Evolutionary conservation across 257 asterid species (phyloP).

Genomic region (Fraxinus americana): DNA sequence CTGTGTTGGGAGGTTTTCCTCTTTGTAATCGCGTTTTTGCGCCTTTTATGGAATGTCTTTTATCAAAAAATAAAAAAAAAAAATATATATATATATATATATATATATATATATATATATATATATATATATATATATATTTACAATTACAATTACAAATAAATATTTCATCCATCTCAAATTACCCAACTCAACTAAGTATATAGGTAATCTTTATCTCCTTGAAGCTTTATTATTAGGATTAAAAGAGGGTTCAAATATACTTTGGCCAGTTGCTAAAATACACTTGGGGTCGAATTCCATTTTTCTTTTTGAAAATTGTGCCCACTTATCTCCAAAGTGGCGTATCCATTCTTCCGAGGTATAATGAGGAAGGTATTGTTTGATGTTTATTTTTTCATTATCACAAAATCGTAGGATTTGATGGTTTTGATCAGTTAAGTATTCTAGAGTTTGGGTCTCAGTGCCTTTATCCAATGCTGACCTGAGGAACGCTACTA

Average conservation of each 20-base stretch:
- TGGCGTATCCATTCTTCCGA: conserved; percentile 65
- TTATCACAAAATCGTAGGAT: conserved; percentile 58
- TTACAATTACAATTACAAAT: too few species aligned
- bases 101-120: too few species aligned
- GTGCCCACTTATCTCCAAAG: conserved; percentile 62
- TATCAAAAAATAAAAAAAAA: too few species aligned
- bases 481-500: conserved; percentile 66
- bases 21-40: too few species aligned
- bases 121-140: too few species aligned
- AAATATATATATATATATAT: too few species aligned
- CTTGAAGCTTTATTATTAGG: conserved; percentile 35
- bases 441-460: conserved; percentile 48
- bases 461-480: conserved; percentile 59
- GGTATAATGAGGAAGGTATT: conserved; percentile 76
- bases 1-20: too few species aligned
- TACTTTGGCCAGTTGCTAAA: conserved; percentile 71
- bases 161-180: too few species aligned
- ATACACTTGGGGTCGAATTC: conserved; percentile 65
- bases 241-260: conserved; percentile 49
- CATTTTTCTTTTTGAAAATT: conserved; percentile 47
- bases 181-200: neutral
- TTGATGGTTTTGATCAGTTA: conserved; percentile 50
- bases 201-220: conserved; percentile 16
- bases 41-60: too few species aligned
- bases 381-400: conserved; percentile 47